These are phyloP conservation scores for Pleomassaria siparia DNA, from an alignment of 2,329 filamentous ascomycete genomes.

Conservation along the genomic window DNA sequence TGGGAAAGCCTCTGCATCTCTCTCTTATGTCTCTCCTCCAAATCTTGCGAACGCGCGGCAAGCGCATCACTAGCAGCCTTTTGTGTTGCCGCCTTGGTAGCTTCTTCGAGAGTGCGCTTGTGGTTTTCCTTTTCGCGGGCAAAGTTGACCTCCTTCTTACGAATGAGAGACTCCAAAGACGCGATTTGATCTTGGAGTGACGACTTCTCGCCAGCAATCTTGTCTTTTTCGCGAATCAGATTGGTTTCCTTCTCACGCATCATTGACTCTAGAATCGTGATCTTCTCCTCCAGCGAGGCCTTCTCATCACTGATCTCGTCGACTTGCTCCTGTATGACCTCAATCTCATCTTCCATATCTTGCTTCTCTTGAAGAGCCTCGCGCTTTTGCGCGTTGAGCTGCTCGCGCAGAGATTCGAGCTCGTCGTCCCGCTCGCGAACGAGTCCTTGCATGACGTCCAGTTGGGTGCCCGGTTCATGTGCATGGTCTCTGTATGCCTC, in stretches of 20 bases:
- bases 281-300: constrained; percentile 61
- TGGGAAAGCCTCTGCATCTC: constrained; percentile 31
- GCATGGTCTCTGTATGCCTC: constrained; percentile 38
- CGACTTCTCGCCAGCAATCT: constrained; percentile 46
- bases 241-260: constrained; percentile 6
- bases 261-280: constrained; percentile 42
- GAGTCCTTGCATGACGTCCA: constrained; percentile 46
- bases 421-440: constrained; percentile 50
- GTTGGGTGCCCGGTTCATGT: constrained; percentile 42
- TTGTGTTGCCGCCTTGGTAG: constrained; percentile 13
- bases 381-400: constrained; percentile 33
- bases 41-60: constrained; percentile 83
- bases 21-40: constrained; percentile 73
- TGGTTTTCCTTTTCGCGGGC: constrained; percentile 27
- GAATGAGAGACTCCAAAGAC: constrained; percentile 26
- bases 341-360: constrained; percentile 59
- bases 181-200: constrained; percentile 57
- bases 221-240: neutral
- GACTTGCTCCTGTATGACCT: constrained; percentile 47
- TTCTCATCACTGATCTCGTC: constrained; percentile 53
- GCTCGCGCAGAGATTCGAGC: constrained; percentile 57
- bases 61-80: constrained; percentile 15
- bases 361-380: constrained; percentile 46
- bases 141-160: constrained; percentile 28
- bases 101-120: constrained; percentile 13